Evolutionary conservation across 768 basidiomycete genomes (phyloP), one percentile per base, ranked within the genome.

Genomic region (Russula vinacea): DNA sequence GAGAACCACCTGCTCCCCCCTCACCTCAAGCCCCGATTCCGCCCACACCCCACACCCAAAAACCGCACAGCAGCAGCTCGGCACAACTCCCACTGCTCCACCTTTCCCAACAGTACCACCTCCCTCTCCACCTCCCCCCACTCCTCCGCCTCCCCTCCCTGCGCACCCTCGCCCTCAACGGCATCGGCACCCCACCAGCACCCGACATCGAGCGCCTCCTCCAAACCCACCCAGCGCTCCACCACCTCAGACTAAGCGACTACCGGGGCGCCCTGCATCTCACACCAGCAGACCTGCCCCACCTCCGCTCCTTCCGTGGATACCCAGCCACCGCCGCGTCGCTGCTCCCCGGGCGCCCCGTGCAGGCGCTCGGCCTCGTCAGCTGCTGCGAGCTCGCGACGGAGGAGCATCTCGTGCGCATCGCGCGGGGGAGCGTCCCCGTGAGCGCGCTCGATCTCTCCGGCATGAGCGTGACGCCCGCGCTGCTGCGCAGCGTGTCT

Each of bases 311-410:
- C 57, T 87, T 87, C 78, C 83, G 84, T 60, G 86, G 86, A 62
- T 78, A 80, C 39, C 79, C 85, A 61, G 78, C 78, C 70, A 77
- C 82, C n/a, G 85, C 85, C 2, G 84, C 84, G 53, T 73, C 77
- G 19, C 69, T 88, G 53, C 79, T 87, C 58, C 87, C 86, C 5
- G 84, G 84, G 22, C 76, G 87, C 24, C 84, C 85, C 3, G 81
- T 88, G 32, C 80, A 79, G 50, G 73, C 74, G 60, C 81, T 88
- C 55, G 76, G 80, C 17, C 83, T 88, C 54, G 74, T 83, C 35
- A 7, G 35, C 4, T 35, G 84, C 4, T 78, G 81, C 67, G 83
- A 85, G 64, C 80, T 79, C 58, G 79, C 86, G 69, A 83, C 78
- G 49, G 80, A 78, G 66, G 75, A 78, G 55, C 83, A 83, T 67